Evolutionary conservation across 2,329 filamentous ascomycete species (phyloP), one percentile per base, ranked within the genome.

Genomic region (Fusarium penzigii): DNA sequence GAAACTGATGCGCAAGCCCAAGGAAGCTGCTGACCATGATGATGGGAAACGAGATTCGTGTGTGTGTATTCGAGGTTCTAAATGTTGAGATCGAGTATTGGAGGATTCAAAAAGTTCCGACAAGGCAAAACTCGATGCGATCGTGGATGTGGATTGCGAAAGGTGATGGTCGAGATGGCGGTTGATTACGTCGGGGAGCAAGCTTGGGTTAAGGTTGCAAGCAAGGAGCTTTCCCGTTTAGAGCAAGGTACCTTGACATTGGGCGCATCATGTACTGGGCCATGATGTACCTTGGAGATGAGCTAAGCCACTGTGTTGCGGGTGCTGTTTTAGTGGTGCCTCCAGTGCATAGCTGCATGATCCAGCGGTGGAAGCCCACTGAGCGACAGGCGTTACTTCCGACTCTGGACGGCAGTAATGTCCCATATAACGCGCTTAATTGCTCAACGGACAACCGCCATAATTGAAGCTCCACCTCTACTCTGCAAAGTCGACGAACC

Each of bases 21-120:
- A 49, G 46, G 46, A 36, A 29, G 46, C 29, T 39, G 51, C 63
- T 55, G 42, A 65, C 61, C 63, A 64, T 65, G 52, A 47, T 58
- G 54, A 43, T 42, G 45, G 20, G 20, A 25, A 25, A 48, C 29
- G 46, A 32, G 48, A 46, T 25, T 39, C 48, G 29, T 34, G 44
- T 39, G 38, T 36, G 13, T 11, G 32, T 36, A 36, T 11, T 36
- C 32, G 32, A 25, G 9, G 32, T 14, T 36, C 32, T 36, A 36
- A 14, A 11, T 11, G 32, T 36, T 11, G 13, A 36, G 32, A 11
- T 36, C 5, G 10, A 7, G 9, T 36, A 36, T 36, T 3, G 32
- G 13, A 36, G 32, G 13, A 9, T 36, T 14, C 13, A 36, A 14
- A 11, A 11, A 36, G 32, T 11, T 12, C 10, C 10, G 32, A 11